Conservation (phyloP, 345 rosid species). For the Sonneratia alba region DNA sequence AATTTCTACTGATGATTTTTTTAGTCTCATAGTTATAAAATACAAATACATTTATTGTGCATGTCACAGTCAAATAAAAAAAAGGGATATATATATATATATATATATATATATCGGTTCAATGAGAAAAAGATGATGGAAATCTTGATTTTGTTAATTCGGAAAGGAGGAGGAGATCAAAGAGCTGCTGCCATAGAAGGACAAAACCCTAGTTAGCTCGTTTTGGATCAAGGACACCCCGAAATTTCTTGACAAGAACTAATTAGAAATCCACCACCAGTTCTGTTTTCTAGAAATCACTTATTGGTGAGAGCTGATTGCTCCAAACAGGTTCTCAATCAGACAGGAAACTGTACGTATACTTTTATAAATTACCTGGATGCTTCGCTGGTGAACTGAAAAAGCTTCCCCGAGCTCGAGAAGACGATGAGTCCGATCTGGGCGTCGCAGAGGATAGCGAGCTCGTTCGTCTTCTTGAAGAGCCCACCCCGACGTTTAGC, state of each 20-base stretch:
- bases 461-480: slow-evolving; percentile 7
- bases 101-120: too few relatives aligned
- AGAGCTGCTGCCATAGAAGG: too few relatives aligned
- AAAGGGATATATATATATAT: too few relatives aligned
- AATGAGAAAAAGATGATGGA: too few relatives aligned
- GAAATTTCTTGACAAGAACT: neutral
- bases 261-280: neutral
- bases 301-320: neutral
- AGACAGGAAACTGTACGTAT: neutral
- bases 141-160: too few relatives aligned
- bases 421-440: slow-evolving; percentile 7
- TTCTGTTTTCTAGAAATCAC: neutral
- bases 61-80: too few relatives aligned
- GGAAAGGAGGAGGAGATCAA: too few relatives aligned
- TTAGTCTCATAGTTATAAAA: neutral
- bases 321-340: neutral
- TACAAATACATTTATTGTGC: neutral
- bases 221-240: neutral
- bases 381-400: slow-evolving; percentile 3
- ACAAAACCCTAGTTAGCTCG: neutral
- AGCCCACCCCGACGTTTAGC: slow-evolving; percentile 5
- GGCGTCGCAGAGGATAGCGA: slow-evolving; percentile 5
- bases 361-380: neutral
- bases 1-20: neutral
- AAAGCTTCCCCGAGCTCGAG: slow-evolving; percentile 5